Conservation (phyloP, 164 flowering plant genomes). For the Houttuynia cordata region DNA sequence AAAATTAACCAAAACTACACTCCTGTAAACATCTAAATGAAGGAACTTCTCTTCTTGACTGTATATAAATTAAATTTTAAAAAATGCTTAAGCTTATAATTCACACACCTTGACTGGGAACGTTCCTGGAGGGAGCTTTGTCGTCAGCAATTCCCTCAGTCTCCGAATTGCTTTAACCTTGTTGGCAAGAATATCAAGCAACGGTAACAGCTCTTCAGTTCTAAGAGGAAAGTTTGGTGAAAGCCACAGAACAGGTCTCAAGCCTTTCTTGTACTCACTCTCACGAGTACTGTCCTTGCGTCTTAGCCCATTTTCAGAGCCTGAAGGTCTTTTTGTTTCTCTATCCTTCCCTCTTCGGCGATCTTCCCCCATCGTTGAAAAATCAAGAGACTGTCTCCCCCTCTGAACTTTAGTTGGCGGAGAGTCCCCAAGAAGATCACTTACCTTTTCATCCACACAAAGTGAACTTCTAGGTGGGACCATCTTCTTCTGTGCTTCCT, state of each 20-base stretch:
- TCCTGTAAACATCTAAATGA: too few relatives aligned
- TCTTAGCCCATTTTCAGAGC: slow-evolving; percentile 31
- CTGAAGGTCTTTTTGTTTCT: slow-evolving; percentile 24
- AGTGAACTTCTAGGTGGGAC: slow-evolving; percentile 71
- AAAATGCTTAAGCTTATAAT: not conserved
- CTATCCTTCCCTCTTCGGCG: slow-evolving; percentile 35
- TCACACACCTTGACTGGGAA: slow-evolving; percentile 83
- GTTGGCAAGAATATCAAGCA: slow-evolving; percentile 95
- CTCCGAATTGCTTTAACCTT: slow-evolving; percentile 97
- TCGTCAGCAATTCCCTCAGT: slow-evolving; percentile 80
- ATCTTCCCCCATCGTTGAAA: slow-evolving; percentile 43
- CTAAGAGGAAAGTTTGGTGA: slow-evolving; percentile 73
- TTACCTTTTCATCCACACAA: slow-evolving; percentile 65
- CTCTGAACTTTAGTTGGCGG: slow-evolving; percentile 43
- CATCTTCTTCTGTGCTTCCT: slow-evolving; percentile 36
- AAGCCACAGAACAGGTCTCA: slow-evolving; percentile 97
- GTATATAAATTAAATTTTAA: not conserved
- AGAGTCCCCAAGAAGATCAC: slow-evolving; percentile 67
- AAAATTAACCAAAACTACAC: too few relatives aligned
- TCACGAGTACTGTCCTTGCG: slow-evolving; percentile 54
- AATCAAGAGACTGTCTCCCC: slow-evolving; percentile 72
- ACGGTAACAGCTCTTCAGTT: slow-evolving; percentile 85
- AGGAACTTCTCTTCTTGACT: not conserved
- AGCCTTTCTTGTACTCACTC: slow-evolving; percentile 89
- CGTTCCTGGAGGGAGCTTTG: slow-evolving; percentile 89